Conservation (phyloP, 2,329 filamentous ascomycete genomes). For the Fusarium napiforme region DNA sequence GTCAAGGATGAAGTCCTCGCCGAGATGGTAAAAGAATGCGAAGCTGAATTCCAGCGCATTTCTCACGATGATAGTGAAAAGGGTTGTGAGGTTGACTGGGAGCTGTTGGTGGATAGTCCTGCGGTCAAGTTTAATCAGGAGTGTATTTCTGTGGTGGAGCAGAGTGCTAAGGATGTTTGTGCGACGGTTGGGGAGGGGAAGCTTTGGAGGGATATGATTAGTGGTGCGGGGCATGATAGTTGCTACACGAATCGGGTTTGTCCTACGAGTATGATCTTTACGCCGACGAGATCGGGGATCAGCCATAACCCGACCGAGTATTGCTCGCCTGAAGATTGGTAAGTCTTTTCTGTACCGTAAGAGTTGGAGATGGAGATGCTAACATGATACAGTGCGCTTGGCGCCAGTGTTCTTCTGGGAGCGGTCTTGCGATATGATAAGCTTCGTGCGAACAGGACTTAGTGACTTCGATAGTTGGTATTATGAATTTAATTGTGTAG, state of each 20-base stretch:
- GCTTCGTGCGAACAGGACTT: neutral
- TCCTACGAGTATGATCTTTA: constrained; percentile 22
- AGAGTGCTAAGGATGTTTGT: constrained; percentile 2
- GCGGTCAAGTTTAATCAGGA: neutral
- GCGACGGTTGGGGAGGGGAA: neutral
- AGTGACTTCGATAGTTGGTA: rapidly evolving
- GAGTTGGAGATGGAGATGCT: neutral
- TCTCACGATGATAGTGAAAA: constrained; percentile 2
- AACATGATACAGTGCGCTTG: neutral
- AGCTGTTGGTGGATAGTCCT: neutral
- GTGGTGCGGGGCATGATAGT: constrained; percentile 12
- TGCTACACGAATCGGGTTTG: constrained; percentile 10
- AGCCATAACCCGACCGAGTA: constrained; percentile 8
- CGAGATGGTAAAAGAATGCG: neutral
- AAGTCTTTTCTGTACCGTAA: neutral
- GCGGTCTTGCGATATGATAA: constrained; percentile 9
- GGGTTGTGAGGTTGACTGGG: neutral
- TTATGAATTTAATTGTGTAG: too few relatives aligned
- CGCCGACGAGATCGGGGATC: constrained; percentile 3
- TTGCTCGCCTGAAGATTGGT: constrained; percentile 14
- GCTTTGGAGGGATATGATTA: constrained; percentile 9
- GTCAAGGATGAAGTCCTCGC: neutral
- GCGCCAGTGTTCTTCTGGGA: constrained; percentile 2
- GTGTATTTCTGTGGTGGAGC: constrained; percentile 7
- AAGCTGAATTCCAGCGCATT: neutral